Percentiles rank a stretch among this genome's conserved stretches.
phyloP scores from a whole-genome alignment of 345 rosid species.

The Eucalyptus regnans region DNA sequence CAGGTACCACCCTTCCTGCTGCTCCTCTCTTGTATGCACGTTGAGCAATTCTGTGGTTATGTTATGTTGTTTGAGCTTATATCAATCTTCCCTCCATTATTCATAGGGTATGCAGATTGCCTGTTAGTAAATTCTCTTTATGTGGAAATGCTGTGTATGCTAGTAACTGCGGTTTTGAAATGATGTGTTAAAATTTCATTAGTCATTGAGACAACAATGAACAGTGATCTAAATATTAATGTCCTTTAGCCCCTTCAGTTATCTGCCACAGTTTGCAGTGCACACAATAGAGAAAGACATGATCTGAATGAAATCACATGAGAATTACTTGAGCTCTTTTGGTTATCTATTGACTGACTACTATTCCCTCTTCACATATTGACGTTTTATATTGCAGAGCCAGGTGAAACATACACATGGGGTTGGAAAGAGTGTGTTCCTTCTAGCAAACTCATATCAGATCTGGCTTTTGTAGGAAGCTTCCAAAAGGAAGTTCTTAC shows the following conservation, averaged over 20 bases:
- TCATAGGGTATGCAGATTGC: neutral
- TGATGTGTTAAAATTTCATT: neutral
- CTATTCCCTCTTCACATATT: neutral
- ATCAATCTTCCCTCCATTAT: neutral
- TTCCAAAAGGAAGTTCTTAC: constrained; percentile 22
- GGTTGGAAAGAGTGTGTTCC: constrained; percentile 97
- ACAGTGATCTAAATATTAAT: neutral
- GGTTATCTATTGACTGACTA: neutral
- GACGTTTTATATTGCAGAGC: constrained; percentile 19
- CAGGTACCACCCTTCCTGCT: constrained; percentile 20
- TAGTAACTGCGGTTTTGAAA: neutral
- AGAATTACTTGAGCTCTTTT: neutral
- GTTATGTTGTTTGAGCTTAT: neutral
- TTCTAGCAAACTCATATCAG: constrained; percentile 17
- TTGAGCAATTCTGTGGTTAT: neutral
- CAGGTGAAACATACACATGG: constrained; percentile 74
- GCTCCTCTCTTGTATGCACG: neutral
- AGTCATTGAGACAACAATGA: neutral
- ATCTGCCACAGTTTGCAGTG: neutral
- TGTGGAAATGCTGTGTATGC: neutral
- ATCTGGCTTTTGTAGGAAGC: constrained; percentile 17
- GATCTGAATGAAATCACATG: neutral
- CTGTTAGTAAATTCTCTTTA: neutral
- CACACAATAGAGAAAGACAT: neutral
- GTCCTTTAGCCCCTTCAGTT: neutral